These are phyloP conservation scores for Diaporthe humulicola DNA, from an alignment of 2,329 filamentous ascomycete genomes.

Conservation along the genomic window DNA sequence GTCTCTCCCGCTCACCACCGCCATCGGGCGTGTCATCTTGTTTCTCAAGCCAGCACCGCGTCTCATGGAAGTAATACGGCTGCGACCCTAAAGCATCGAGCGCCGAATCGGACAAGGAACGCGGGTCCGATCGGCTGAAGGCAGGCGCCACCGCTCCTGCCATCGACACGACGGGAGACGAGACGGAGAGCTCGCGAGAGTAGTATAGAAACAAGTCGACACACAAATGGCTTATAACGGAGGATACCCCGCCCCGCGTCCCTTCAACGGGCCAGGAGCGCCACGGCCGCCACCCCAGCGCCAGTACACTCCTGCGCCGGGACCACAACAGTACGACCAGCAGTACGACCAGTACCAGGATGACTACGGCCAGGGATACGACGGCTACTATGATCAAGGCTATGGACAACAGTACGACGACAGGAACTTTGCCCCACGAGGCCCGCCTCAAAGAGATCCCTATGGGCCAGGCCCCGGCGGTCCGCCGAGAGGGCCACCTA, in stretches of 20 bases:
- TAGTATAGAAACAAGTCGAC: slow-evolving; percentile 1
- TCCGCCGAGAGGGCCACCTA: slow-evolving; percentile 57
- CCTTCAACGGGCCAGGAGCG: slow-evolving; percentile 62
- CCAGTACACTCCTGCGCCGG: slow-evolving; percentile 50
- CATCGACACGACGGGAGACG: background rate
- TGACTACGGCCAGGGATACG: slow-evolving; percentile 60
- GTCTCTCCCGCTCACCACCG: background rate
- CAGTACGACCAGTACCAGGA: slow-evolving; percentile 63
- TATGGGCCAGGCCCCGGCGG: slow-evolving; percentile 57
- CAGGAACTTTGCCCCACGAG: slow-evolving; percentile 59
- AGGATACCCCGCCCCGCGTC: slow-evolving; percentile 59
- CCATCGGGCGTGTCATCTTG: background rate
- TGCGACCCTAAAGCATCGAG: background rate
- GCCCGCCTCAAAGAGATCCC: slow-evolving; percentile 58
- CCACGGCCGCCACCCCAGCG: slow-evolving; percentile 56
- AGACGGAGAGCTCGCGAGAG: slow-evolving; percentile 20
- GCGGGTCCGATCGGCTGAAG: background rate
- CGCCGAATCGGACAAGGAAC: slow-evolving; percentile 9
- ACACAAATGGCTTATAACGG: slow-evolving; percentile 65
- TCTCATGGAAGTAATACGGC: slow-evolving; percentile 19
- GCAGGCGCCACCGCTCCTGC: background rate
- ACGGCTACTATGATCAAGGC: slow-evolving; percentile 57
- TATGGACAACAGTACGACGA: slow-evolving; percentile 56
- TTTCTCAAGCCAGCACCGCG: background rate
- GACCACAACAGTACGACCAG: slow-evolving; percentile 52